Evolutionary conservation across 192 early-diverging fungal genomes (phyloP).

Genomic region (Mortierella claussenii): DNA sequence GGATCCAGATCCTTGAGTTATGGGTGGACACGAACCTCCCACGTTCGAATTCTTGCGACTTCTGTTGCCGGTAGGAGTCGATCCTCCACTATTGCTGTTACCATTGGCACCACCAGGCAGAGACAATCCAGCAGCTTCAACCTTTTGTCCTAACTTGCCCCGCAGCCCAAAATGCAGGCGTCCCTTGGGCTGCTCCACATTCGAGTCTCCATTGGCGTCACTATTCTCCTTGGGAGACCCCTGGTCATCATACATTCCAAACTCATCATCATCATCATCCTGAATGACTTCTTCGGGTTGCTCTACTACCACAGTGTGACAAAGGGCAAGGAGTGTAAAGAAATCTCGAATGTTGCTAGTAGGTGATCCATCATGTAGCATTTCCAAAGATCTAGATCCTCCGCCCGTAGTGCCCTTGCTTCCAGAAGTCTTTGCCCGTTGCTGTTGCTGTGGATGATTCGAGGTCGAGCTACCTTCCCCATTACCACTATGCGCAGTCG

Average conservation of each 20-base stretch:
- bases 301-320: constrained; percentile 96
- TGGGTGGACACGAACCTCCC: constrained; percentile 2
- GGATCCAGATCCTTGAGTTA: background rate
- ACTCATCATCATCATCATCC: constrained; percentile 60
- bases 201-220: constrained; percentile 51
- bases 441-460: too few species aligned
- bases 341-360: constrained; percentile 82
- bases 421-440: background rate
- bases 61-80: constrained; percentile 22
- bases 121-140: constrained; percentile 50
- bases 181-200: constrained; percentile 36
- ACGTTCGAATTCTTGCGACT: constrained; percentile 44
- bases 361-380: constrained; percentile 52
- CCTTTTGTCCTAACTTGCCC: constrained; percentile 36
- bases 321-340: constrained; percentile 88
- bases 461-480: constrained; percentile 25
- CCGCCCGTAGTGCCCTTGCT: too few species aligned
- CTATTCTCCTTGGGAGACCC: too few species aligned
- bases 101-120: constrained; percentile 22
- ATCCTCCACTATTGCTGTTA: constrained; percentile 20
- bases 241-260: constrained; percentile 48
- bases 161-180: constrained; percentile 15
- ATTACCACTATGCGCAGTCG: background rate
- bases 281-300: constrained; percentile 55
- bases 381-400: too few species aligned